Evolutionary conservation across 2,329 filamentous ascomycete genomes (phyloP).

Genomic region (Arthrinium phaeospermum): DNA sequence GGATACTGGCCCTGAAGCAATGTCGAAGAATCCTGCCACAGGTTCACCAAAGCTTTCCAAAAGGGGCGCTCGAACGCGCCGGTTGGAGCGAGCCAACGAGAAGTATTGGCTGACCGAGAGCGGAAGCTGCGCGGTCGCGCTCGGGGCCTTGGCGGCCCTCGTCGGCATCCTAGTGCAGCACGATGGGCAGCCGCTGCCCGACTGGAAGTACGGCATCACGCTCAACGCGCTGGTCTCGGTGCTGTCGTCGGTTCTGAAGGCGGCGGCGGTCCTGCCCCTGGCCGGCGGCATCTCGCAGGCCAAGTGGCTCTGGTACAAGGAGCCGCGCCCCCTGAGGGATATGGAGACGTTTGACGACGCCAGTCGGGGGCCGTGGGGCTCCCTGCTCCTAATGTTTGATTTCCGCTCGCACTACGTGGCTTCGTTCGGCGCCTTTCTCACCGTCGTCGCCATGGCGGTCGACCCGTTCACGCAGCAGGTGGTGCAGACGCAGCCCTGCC

Average conservation of each 20-base stretch:
- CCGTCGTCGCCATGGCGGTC: conserved; percentile 22
- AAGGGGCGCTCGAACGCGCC: too few relatives aligned
- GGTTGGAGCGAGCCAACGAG: neutral
- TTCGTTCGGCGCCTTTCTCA: conserved; percentile 22
- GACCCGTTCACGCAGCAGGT: conserved; percentile 24
- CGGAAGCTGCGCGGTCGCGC: neutral
- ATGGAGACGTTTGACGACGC: neutral
- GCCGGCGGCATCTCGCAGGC: conserved; percentile 22
- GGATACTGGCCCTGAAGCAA: too few relatives aligned
- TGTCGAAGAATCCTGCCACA: too few relatives aligned
- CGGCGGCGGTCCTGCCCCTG: conserved; percentile 19
- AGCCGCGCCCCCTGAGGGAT: neutral
- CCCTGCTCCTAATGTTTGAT: neutral
- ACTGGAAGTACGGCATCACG: conserved; percentile 23
- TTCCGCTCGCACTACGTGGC: conserved; percentile 1
- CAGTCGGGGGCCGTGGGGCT: conserved; percentile 5
- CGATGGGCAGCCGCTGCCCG: neutral
- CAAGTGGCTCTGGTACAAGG: conserved; percentile 26
- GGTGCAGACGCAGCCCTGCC: neutral
- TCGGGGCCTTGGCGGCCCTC: neutral
- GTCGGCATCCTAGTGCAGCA: neutral
- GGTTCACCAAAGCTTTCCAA: neutral
- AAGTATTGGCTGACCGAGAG: neutral
- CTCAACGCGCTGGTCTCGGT: conserved; percentile 26
- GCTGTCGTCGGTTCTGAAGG: conserved; percentile 22